phyloP scores from a whole-genome alignment of 1,139 yeast species.

The Protomyces macrosporus region DNA sequence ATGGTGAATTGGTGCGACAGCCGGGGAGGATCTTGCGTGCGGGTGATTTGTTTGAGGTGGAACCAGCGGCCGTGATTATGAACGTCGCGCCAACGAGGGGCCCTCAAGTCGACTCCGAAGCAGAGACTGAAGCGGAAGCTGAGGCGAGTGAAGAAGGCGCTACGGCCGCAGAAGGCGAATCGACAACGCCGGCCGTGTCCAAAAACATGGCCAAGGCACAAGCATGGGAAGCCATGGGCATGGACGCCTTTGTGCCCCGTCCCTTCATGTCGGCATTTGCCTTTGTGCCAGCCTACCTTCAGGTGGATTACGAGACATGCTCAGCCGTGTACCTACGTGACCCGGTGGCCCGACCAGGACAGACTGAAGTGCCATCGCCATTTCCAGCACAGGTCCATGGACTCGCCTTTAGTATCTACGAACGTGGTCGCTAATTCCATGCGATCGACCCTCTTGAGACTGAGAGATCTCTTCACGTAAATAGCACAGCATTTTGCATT shows the following conservation, averaged over 20 bases:
- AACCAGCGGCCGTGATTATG: conserved; percentile 75
- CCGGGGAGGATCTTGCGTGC: conserved; percentile 74
- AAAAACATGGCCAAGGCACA: neutral
- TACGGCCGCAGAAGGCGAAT: conserved; percentile 53
- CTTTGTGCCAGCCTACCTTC: conserved; percentile 84
- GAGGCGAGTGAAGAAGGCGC: conserved; percentile 63
- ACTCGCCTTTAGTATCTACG: conserved; percentile 92
- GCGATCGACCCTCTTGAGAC: neutral
- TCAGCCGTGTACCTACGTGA: conserved; percentile 93
- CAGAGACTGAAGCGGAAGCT: conserved; percentile 42
- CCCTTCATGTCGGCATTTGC: conserved; percentile 92
- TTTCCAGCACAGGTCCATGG: conserved; percentile 79
- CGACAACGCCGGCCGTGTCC: neutral
- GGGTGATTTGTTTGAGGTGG: conserved; percentile 83
- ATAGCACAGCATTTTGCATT: neutral
- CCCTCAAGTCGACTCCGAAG: conserved; percentile 54
- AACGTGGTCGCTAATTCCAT: conserved; percentile 45
- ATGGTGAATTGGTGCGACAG: conserved; percentile 65
- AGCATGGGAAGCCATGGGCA: conserved; percentile 37
- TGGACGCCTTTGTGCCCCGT: conserved; percentile 72
- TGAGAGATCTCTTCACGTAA: neutral
- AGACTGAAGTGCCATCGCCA: conserved; percentile 91
- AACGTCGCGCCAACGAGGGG: conserved; percentile 65
- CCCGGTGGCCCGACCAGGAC: conserved; percentile 96
- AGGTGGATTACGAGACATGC: conserved; percentile 81